Evolutionary conservation across 768 basidiomycete species (phyloP).

Genomic region (Lyophyllum semitale): DNA sequence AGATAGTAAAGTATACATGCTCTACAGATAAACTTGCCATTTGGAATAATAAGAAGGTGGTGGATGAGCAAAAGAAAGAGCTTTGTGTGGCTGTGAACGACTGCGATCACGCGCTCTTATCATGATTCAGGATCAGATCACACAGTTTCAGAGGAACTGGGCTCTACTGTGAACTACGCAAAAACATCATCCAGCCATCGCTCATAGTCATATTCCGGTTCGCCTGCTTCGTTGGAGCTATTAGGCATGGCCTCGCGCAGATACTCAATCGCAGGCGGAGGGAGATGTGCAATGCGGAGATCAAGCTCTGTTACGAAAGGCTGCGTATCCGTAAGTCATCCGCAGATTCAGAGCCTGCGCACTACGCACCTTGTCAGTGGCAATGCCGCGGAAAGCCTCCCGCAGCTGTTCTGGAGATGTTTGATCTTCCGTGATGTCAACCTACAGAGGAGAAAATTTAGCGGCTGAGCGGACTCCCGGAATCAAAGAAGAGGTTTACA

Average conservation of each 20-base stretch:
- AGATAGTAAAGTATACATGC: background rate
- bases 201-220: constrained; percentile 80
- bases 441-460: constrained; percentile 44
- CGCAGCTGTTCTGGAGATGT: constrained; percentile 90
- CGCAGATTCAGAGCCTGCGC: background rate
- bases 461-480: constrained; percentile 1
- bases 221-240: constrained; percentile 50
- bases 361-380: constrained; percentile 75
- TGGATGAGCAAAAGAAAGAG: constrained; percentile 24
- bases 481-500: constrained; percentile 44
- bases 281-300: constrained; percentile 80
- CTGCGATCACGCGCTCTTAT: constrained; percentile 23
- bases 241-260: constrained; percentile 81
- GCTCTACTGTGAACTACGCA: constrained; percentile 35
- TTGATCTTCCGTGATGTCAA: constrained; percentile 95
- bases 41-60: constrained; percentile 20
- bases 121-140: background rate
- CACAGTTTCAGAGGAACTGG: constrained; percentile 5
- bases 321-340: constrained; percentile 41
- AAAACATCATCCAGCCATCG: constrained; percentile 82
- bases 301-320: constrained; percentile 94
- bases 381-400: constrained; percentile 91
- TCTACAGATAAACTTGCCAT: constrained; percentile 26
- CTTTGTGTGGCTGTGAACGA: constrained; percentile 29
- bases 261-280: constrained; percentile 75